phyloP scores from a whole-genome alignment of 148 eudicot species.

The Heliamphora exappendiculata region DNA sequence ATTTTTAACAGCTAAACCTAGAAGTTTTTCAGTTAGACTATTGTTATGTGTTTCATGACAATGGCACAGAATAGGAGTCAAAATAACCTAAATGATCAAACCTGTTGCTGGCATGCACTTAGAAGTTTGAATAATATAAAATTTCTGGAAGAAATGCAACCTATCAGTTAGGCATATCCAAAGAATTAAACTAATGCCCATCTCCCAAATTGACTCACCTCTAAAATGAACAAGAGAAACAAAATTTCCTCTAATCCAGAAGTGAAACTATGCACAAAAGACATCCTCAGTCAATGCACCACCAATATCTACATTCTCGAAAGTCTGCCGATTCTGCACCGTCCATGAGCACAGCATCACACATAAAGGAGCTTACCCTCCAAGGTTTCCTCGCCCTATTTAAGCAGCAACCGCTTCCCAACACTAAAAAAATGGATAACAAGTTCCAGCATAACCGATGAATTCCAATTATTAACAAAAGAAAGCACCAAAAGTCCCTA shows the following conservation, averaged over 20 bases:
- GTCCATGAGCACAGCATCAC: neutral
- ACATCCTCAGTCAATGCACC: neutral
- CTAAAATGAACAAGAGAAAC: neutral
- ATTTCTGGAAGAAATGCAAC: neutral
- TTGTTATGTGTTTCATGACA: neutral
- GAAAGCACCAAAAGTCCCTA: neutral
- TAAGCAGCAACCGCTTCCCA: neutral
- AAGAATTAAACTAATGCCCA: neutral
- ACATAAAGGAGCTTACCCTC: neutral
- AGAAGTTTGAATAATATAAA: neutral
- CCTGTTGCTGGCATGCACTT: neutral
- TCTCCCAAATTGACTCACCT: neutral
- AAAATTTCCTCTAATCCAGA: neutral
- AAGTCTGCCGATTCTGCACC: neutral
- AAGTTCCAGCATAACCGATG: neutral
- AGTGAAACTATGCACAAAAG: neutral
- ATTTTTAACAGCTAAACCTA: too few relatives aligned
- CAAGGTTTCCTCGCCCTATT: neutral
- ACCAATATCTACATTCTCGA: neutral
- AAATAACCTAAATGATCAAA: conserved; percentile 3
- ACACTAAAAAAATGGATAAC: neutral
- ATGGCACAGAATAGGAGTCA: conserved; percentile 5
- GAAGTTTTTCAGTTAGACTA: neutral
- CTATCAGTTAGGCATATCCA: neutral
- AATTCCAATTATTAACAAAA: neutral